Evolutionary conservation across 176 grass and related monocot species (phyloP).

Genomic region (Canna indica): DNA sequence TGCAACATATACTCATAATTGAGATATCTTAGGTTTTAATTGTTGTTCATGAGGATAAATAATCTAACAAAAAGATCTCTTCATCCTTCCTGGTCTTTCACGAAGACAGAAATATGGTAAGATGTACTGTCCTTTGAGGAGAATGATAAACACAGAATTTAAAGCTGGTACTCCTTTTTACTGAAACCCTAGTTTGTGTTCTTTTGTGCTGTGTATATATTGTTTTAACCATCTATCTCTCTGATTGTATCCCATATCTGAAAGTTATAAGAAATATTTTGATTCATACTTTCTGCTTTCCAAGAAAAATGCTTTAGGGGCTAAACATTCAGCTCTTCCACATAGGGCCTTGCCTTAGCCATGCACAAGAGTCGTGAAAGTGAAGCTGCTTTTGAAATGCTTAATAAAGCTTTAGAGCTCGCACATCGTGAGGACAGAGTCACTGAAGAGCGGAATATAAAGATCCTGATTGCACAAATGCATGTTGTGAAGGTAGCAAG

Average conservation of each 20-base stretch:
- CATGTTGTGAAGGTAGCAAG: conserved; percentile 56
- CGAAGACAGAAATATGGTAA: not conserved
- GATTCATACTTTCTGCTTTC: not conserved
- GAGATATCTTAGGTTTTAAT: not conserved
- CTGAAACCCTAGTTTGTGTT: not conserved
- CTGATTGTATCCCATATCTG: not conserved
- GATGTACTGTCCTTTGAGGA: not conserved
- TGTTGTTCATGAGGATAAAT: not conserved
- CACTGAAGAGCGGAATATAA: conserved; percentile 66
- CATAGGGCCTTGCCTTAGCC: conserved; percentile 67
- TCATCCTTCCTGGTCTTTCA: not conserved
- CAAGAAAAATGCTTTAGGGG: not conserved
- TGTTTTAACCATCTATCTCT: not conserved
- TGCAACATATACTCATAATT: not conserved
- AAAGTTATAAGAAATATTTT: not conserved
- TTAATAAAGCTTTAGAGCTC: conserved; percentile 78
- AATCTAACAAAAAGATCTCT: not conserved
- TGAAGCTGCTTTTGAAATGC: conserved; percentile 51
- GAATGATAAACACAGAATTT: not conserved
- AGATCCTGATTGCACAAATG: conserved; percentile 87
- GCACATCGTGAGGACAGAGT: conserved; percentile 53
- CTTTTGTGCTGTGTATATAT: not conserved
- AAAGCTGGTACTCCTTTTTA: not conserved
- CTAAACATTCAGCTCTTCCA: not conserved
- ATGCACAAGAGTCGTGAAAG: conserved; percentile 63